Evolutionary conservation across 1,284 basidiomycete species (phyloP), one percentile per base, ranked within the genome.

Genomic region (Puccinia triticina): DNA sequence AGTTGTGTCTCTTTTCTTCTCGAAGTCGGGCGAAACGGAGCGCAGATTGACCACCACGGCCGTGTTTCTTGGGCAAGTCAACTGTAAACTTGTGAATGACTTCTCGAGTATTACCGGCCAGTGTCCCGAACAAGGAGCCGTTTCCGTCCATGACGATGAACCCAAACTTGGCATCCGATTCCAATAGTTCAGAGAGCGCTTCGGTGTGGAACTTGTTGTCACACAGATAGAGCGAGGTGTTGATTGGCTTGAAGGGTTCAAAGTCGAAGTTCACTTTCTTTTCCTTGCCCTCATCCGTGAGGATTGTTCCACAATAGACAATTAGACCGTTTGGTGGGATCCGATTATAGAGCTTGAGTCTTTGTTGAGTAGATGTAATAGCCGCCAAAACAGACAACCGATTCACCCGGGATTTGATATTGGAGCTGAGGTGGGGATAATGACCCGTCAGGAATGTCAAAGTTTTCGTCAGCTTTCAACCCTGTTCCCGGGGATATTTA

Each of bases 141-240:
- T 96, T 96, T 89, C 95, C 96, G 87, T 96, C 96, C 97, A 99
- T 99, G 87, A 99, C 93, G 88, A 99, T 98, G 90, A 99, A 99
- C 46, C 96, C 97, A 87, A 98, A 99, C 86, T 94, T 94, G 84
- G 95, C 94, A 88, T 99, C 97, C 46, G 94, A 95, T 89, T 99
- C 97, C 85, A 99, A 91, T 75, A 99, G 91, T 87, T 99, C 97
- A 73, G 94, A 93, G 50, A 99, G 91, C 0, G 96, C 95, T 87
- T 98, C 97, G 4, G 97, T 98, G 89, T 98, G 96, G 90, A 99
- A 99, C 88, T 98, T 97, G 90, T 97, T 98, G 90, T 99, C 97
- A 87, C 97, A 99, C 77, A 98, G 93, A 89, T 99, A 99, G 72
- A 99, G 91, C 26, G 95, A 96, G 26, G 96, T 99, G 88, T 98